Evolutionary conservation across 257 asterid genomes (phyloP).

Genomic region (Striga asiatica): DNA sequence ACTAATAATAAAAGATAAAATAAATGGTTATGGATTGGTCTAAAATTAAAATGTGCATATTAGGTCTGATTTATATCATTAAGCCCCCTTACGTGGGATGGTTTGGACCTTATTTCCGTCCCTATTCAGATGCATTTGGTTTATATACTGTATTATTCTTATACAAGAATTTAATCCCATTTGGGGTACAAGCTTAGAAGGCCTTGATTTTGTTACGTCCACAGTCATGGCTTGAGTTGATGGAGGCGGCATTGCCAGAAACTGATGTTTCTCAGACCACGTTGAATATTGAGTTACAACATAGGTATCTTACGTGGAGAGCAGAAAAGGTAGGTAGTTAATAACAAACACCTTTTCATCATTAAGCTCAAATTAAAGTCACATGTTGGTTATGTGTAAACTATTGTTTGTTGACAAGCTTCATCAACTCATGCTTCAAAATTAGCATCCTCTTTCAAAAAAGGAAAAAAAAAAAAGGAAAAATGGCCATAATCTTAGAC

Average conservation of each 20-base stretch:
- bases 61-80: not conserved
- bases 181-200: not conserved
- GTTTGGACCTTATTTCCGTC: no score
- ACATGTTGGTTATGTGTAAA: no score
- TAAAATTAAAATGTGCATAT: not conserved
- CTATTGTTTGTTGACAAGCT: no score
- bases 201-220: constrained; percentile 7
- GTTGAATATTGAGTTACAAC: constrained; percentile 59
- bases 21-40: no score
- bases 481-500: no score
- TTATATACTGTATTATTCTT: not conserved
- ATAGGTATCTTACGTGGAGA: constrained; percentile 78
- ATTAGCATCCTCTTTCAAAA: no score
- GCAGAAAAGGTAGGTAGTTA: constrained; percentile 72
- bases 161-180: not conserved
- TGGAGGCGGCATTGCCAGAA: constrained; percentile 45
- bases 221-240: constrained; percentile 72
- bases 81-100: no score
- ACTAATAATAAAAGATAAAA: no score
- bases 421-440: no score
- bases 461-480: no score
- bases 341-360: no score
- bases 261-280: constrained; percentile 29
- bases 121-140: not conserved
- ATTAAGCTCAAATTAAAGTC: no score